These are phyloP conservation scores for Biscogniauxia sp. DNA, from an alignment of 2,329 filamentous ascomycete genomes.

Conservation along the genomic window DNA sequence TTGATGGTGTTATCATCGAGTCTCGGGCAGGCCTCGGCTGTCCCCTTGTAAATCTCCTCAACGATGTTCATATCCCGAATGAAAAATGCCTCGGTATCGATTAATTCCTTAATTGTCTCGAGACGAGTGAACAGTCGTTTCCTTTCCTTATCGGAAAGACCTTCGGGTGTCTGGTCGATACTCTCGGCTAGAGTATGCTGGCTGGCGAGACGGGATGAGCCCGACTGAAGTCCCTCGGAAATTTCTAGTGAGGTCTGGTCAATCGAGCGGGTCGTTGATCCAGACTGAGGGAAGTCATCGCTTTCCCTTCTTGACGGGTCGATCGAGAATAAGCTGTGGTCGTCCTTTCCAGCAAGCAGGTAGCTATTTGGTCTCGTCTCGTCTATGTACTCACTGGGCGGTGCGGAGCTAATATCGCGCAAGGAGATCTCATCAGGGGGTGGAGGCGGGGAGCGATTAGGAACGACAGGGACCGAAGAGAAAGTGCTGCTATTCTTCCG, in stretches of 20 bases:
- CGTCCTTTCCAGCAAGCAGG: slow-evolving; percentile 41
- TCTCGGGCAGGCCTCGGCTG: slow-evolving; percentile 76
- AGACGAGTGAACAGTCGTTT: slow-evolving; percentile 77
- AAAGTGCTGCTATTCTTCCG: slow-evolving; percentile 28
- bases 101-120: slow-evolving; percentile 84
- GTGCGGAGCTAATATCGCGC: slow-evolving; percentile 29
- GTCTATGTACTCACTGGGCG: slow-evolving; percentile 41
- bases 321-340: slow-evolving; percentile 40
- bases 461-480: slow-evolving; percentile 33
- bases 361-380: slow-evolving; percentile 43
- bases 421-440: slow-evolving; percentile 38
- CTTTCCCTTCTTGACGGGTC: slow-evolving; percentile 45
- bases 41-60: slow-evolving; percentile 96
- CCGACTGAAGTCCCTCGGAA: slow-evolving; percentile 38
- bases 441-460: slow-evolving; percentile 51
- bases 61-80: slow-evolving; percentile 96
- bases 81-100: slow-evolving; percentile 90
- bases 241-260: slow-evolving; percentile 46
- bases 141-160: slow-evolving; percentile 52
- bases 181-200: slow-evolving; percentile 35
- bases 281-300: slow-evolving; percentile 42
- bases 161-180: slow-evolving; percentile 33
- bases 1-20: slow-evolving; percentile 83
- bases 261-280: slow-evolving; percentile 45
- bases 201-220: slow-evolving; percentile 38